Evolutionary conservation across 805 yeast genomes (phyloP).

Genomic region (Candida manassasensis): DNA sequence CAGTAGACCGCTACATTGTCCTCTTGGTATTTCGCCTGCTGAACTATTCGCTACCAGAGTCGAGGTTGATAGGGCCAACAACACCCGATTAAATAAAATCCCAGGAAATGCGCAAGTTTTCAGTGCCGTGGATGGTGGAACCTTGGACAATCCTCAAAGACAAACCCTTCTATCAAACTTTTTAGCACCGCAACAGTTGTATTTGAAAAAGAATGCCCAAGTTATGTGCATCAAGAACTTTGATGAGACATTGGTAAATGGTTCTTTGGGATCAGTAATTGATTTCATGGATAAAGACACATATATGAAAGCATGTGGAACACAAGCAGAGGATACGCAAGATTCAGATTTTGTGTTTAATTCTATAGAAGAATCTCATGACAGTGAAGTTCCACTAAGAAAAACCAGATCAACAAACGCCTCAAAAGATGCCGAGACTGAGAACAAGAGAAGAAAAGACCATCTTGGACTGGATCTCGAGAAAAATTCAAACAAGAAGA

Average conservation of each 20-base stretch:
- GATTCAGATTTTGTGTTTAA: conserved; percentile 16
- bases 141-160: conserved; percentile 37
- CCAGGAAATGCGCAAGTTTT: conserved; percentile 42
- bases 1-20: conserved; percentile 44
- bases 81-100: conserved; percentile 41
- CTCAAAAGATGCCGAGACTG: conserved; percentile 12
- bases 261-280: conserved; percentile 67
- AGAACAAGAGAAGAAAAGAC: conserved; percentile 45
- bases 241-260: conserved; percentile 70
- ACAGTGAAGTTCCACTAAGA: not conserved
- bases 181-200: conserved; percentile 54
- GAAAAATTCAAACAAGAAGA: conserved; percentile 41
- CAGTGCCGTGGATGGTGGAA: conserved; percentile 54
- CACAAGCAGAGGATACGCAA: conserved; percentile 7
- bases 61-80: conserved; percentile 69
- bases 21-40: conserved; percentile 65
- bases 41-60: conserved; percentile 67
- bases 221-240: conserved; percentile 79
- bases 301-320: conserved; percentile 21
- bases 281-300: conserved; percentile 46
- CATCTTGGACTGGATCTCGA: conserved; percentile 40
- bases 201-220: conserved; percentile 67
- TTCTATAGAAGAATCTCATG: conserved; percentile 1
- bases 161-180: conserved; percentile 49
- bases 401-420: not conserved